A percentile compares a stretch with the other conserved stretches of the same genome.
phyloP scores from a whole-genome alignment of 495 filamentous ascomycete species.

The Neurospora sp. region DNA sequence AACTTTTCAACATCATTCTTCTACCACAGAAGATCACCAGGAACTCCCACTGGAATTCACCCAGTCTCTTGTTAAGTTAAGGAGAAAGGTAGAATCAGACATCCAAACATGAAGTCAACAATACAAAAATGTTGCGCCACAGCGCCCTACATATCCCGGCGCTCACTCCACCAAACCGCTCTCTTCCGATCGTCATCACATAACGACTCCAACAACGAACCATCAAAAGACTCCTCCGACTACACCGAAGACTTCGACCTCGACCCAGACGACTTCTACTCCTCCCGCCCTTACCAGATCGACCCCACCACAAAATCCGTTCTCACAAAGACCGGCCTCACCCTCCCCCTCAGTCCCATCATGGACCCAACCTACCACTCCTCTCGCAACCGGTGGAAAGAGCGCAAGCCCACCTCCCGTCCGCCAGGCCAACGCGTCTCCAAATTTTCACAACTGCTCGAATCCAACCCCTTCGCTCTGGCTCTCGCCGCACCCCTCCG shows the following conservation, averaged over 20 bases:
- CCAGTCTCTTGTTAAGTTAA: no score
- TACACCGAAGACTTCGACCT: background rate
- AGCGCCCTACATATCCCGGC: background rate
- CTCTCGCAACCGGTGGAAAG: background rate
- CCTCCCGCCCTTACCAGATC: background rate
- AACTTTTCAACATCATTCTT: background rate
- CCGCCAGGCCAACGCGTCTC: background rate
- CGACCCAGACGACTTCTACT: background rate
- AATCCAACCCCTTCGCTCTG: conserved; percentile 20
- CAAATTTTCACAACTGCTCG: background rate
- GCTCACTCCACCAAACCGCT: background rate
- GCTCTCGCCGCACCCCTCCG: conserved; percentile 60
- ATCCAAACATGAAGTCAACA: background rate
- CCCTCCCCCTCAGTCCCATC: background rate
- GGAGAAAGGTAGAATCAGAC: background rate
- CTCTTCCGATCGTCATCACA: background rate
- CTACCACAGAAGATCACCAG: background rate
- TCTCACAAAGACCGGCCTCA: background rate
- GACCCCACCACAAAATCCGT: background rate
- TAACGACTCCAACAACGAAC: background rate
- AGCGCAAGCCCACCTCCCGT: background rate
- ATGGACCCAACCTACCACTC: background rate
- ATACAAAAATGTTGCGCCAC: background rate
- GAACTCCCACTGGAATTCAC: background rate
- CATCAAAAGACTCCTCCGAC: background rate